Conservation (phyloP, 441 rosid genomes). For the Flueggea neowawraea region DNA sequence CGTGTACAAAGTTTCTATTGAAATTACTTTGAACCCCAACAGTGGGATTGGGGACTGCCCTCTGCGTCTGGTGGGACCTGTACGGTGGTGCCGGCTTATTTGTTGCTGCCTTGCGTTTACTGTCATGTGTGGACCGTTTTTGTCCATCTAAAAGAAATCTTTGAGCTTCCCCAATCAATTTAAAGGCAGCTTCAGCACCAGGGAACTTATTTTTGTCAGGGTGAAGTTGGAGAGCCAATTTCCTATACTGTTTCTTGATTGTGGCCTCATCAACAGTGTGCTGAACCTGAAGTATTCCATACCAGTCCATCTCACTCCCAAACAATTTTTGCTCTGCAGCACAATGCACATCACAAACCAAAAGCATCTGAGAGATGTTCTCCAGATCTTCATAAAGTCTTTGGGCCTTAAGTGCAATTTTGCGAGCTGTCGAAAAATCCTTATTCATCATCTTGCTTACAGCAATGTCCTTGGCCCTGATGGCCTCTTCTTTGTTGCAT, state of each 20-base stretch:
- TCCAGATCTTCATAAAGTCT: slow-evolving; percentile 60
- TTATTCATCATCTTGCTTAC: slow-evolving; percentile 54
- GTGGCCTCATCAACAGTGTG: slow-evolving; percentile 58
- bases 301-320: slow-evolving; percentile 87
- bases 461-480: slow-evolving; percentile 69
- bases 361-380: slow-evolving; percentile 58
- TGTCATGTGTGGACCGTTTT: slow-evolving; percentile 58
- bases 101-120: slow-evolving; percentile 31
- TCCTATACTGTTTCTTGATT: slow-evolving; percentile 86
- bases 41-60: slow-evolving; percentile 19
- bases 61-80: slow-evolving; percentile 27
- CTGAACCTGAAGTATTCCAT: slow-evolving; percentile 73
- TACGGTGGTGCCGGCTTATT: slow-evolving; percentile 39
- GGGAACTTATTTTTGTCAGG: slow-evolving; percentile 94
- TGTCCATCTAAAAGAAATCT: slow-evolving; percentile 66
- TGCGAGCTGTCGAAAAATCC: slow-evolving; percentile 67
- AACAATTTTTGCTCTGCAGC: slow-evolving; percentile 47
- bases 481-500: slow-evolving; percentile 88
- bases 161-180: slow-evolving; percentile 84
- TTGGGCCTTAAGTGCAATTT: slow-evolving; percentile 61
- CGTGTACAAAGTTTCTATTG: slow-evolving; percentile 18
- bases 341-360: slow-evolving; percentile 88
- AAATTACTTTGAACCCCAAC: slow-evolving; percentile 25
- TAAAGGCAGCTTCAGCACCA: slow-evolving; percentile 96
- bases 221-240: slow-evolving; percentile 83